Evolutionary conservation across 2,329 filamentous ascomycete genomes (phyloP).

Genomic region (Fusarium sp.): DNA sequence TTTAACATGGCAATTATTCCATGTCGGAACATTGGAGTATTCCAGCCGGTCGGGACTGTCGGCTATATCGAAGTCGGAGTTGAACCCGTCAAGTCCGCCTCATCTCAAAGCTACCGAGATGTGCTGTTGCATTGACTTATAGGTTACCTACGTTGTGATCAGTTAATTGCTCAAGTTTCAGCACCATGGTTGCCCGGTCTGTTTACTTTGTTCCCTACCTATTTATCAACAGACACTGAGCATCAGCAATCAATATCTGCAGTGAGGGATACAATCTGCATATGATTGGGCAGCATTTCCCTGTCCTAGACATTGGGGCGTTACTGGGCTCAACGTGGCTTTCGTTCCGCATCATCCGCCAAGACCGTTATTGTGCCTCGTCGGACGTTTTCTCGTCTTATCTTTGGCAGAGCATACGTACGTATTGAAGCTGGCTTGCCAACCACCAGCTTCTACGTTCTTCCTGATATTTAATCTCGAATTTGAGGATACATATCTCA

Average conservation of each 20-base stretch:
- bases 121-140: conserved; percentile 13
- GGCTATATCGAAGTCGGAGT: neutral
- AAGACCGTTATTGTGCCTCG: conserved; percentile 23
- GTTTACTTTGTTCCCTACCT: conserved; percentile 5
- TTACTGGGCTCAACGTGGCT: conserved; percentile 14
- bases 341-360: conserved; percentile 31
- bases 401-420: neutral
- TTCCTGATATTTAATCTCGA: neutral
- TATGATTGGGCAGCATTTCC: neutral
- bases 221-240: neutral
- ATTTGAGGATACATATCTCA: neutral
- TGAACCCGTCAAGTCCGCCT: neutral
- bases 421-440: neutral
- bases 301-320: conserved; percentile 16
- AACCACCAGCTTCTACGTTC: neutral
- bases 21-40: neutral
- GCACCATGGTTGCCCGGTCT: neutral
- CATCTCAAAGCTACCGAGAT: conserved; percentile 14
- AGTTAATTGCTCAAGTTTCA: neutral
- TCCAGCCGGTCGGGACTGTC: conserved; percentile 1
- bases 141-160: conserved; percentile 3
- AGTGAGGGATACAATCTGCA: neutral
- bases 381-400: conserved; percentile 12
- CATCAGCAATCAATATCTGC: neutral
- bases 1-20: neutral